Conservation (phyloP, 2,329 filamentous ascomycete genomes). For the Septoria petroselini region DNA sequence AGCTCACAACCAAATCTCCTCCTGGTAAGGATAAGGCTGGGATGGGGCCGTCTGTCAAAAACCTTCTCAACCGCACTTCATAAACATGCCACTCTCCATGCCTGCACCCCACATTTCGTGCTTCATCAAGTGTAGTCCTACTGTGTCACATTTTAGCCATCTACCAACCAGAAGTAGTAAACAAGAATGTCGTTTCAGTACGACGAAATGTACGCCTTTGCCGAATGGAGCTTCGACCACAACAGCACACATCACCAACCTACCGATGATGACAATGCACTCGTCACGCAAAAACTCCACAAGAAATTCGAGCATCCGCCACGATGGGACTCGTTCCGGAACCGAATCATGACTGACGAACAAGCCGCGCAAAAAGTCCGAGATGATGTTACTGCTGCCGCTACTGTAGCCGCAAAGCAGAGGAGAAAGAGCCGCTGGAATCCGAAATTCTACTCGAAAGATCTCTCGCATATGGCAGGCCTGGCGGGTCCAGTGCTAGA, state of each 20-base stretch:
- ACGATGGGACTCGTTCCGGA: constrained; percentile 11
- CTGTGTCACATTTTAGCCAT: too few species aligned
- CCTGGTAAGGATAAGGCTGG: constrained; percentile 1
- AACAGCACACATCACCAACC: background rate
- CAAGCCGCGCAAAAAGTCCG: constrained; percentile 7
- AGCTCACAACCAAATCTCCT: constrained; percentile 3
- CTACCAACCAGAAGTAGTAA: background rate
- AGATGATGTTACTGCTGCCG: constrained; percentile 7
- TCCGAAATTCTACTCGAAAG: constrained; percentile 2
- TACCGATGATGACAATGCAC: too few species aligned
- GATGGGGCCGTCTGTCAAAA: constrained; percentile 7
- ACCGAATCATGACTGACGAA: constrained; percentile 10
- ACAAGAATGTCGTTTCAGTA: constrained; percentile 3
- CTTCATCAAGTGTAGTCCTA: background rate
- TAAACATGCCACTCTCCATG: constrained; percentile 1
- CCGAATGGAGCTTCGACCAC: constrained; percentile 3
- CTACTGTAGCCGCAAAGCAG: constrained; percentile 5
- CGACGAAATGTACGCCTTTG: background rate
- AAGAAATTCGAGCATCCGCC: constrained; percentile 7
- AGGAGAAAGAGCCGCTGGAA: constrained; percentile 12
- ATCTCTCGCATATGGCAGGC: constrained; percentile 33
- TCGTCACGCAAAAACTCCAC: background rate
- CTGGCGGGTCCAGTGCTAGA: constrained; percentile 41
- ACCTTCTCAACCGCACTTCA: constrained; percentile 3
- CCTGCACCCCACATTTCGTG: constrained; percentile 1